Percentiles rank a stretch among this genome's conserved stretches.
Conservation (phyloP, 768 basidiomycete genomes). For the Fomitopsis pulvina region DNA sequence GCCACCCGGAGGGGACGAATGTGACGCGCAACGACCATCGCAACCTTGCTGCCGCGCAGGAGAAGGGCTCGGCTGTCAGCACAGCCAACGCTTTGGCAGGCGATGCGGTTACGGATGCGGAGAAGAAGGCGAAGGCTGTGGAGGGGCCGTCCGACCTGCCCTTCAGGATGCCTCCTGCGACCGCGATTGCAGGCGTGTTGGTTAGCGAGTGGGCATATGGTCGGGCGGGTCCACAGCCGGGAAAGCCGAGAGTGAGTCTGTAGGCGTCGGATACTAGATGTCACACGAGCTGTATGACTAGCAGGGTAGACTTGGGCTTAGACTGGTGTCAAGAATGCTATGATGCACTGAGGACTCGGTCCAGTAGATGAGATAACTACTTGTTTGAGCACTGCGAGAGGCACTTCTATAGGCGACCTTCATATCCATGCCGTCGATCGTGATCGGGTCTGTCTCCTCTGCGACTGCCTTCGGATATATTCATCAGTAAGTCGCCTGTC, state of each 20-base stretch:
- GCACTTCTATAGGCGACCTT: no score
- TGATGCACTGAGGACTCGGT: no score
- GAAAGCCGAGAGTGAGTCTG: background rate
- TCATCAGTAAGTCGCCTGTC: no score
- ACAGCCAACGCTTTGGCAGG: slow-evolving; percentile 1
- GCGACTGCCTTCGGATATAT: no score
- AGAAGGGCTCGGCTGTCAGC: background rate
- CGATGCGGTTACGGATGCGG: background rate
- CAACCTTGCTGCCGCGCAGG: slow-evolving; percentile 31
- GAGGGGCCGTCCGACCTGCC: slow-evolving; percentile 23
- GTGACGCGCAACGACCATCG: slow-evolving; percentile 45
- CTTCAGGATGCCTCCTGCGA: slow-evolving; percentile 67
- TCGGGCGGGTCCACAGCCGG: slow-evolving; percentile 28
- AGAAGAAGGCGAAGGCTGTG: background rate
- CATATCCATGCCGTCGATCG: no score
- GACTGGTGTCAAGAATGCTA: no score
- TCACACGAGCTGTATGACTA: no score
- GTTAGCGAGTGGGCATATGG: slow-evolving; percentile 77
- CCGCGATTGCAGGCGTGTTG: slow-evolving; percentile 83
- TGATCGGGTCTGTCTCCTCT: no score
- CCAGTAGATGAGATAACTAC: no score
- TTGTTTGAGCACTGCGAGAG: no score
- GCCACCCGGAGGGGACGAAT: slow-evolving; percentile 45
- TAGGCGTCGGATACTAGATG: background rate
- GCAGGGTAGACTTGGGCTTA: no score